Evolutionary conservation across 1,284 basidiomycete genomes (phyloP).

Genomic region (Pseudozyma sp.): DNA sequence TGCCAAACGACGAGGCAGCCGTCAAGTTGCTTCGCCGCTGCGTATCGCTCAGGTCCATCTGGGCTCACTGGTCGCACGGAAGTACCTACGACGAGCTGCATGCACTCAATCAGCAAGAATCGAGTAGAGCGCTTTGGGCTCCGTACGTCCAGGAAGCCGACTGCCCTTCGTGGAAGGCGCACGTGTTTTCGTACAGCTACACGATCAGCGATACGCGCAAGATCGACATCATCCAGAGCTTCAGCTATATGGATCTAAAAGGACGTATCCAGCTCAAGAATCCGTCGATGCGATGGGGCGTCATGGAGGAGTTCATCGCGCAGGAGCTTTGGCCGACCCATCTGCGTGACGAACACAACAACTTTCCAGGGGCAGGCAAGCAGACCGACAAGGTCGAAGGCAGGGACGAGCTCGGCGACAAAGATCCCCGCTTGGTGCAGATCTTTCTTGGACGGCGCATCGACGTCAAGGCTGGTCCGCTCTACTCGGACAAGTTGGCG

Average conservation of each 20-base stretch:
- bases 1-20: slow-evolving; percentile 74
- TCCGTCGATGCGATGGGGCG: slow-evolving; percentile 81
- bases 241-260: slow-evolving; percentile 84
- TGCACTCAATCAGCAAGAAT: slow-evolving; percentile 42
- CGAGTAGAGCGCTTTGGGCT: slow-evolving; percentile 20
- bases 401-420: slow-evolving; percentile 48
- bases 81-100: slow-evolving; percentile 59
- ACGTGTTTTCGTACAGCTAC: slow-evolving; percentile 59
- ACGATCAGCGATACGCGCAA: slow-evolving; percentile 50
- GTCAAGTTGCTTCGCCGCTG: slow-evolving; percentile 80
- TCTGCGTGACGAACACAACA: slow-evolving; percentile 36
- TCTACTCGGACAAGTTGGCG: slow-evolving; percentile 22
- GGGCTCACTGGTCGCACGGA: slow-evolving; percentile 67
- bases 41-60: slow-evolving; percentile 81
- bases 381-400: slow-evolving; percentile 28
- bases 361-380: slow-evolving; percentile 39
- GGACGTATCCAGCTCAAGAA: slow-evolving; percentile 86
- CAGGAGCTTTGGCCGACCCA: slow-evolving; percentile 45
- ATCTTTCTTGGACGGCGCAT: slow-evolving; percentile 55
- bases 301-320: slow-evolving; percentile 86
- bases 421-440: slow-evolving; percentile 57
- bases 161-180: slow-evolving; percentile 59
- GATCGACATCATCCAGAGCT: slow-evolving; percentile 78
- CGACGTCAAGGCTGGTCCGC: slow-evolving; percentile 29
- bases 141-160: slow-evolving; percentile 28